Base-by-base conservation (phyloP, 148 eudicot genomes). In the Spergularia bocconei region DNA sequence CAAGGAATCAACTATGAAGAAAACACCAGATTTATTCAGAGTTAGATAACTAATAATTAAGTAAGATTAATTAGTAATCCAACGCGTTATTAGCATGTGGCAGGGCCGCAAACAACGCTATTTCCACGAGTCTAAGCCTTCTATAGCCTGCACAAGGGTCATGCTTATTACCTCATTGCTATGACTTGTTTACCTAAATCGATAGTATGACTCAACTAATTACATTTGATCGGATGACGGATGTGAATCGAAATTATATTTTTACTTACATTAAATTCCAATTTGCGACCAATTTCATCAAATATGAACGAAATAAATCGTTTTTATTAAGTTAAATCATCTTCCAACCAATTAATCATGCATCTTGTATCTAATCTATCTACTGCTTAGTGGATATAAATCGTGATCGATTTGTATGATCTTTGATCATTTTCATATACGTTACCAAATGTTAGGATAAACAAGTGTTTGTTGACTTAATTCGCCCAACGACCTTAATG, bases 81-180 rank as follows among this genome's bases (percentile, higher is more conserved):
- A 41, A 65, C 59, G 72, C 66, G 76, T 44, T 0, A 72, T 19
- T 29, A 63, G 20, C 81, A 79, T 79, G 81, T 79, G 81, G 68
- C 0, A 50, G 57, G 67, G 68, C 69, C 77, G 81, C 23, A 79
- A 79, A 73, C 44, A 47, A 66, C 81, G 81, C 52, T 62, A 2
- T 13, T 4, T 78, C 72, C 77, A 72, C 81, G 61, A 78, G 70
- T 57, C 81, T 78, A 78, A 41, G 76, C 38, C 3, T 77, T 15
- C 47, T 16, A 54, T 63, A 55, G 76, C 29, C 47, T 39, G 55
- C 21, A 48, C 53, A 23, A 65, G 65, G 44, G 41, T 57, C 44
- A 13, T 10, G 44, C 11, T 9, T 47, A 44, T 38, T 25, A 56
- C 29, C 20, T 13, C 12, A 25, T 5, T 23, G 0, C 52, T 1